These are phyloP conservation scores for Salix koriyanagi DNA, from an alignment of 345 rosid species.

Conservation along the genomic window DNA sequence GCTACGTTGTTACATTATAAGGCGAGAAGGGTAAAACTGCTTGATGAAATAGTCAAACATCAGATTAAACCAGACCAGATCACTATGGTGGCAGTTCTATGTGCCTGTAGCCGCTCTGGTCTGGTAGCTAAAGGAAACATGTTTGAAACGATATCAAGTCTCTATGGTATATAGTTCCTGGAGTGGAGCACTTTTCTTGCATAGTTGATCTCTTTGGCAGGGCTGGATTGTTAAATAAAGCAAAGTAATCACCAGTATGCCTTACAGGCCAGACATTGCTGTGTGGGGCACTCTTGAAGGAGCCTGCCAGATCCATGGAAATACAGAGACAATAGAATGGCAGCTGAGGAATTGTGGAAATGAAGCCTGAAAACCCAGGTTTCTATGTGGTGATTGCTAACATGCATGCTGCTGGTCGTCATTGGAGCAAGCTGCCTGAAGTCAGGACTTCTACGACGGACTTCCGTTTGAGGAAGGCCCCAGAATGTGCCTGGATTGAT, in stretches of 20 bases:
- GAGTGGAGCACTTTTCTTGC: conserved; percentile 61
- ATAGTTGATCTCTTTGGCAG: conserved; percentile 79
- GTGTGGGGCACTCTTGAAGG: conserved; percentile 68
- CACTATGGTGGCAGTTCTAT: conserved; percentile 69
- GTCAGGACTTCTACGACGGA: conserved; percentile 69
- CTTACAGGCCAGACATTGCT: conserved; percentile 46
- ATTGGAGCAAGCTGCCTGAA: conserved; percentile 40
- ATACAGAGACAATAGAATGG: conserved; percentile 62
- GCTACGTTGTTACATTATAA: conserved; percentile 62
- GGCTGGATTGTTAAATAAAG: conserved; percentile 57
- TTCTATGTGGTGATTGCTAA: conserved; percentile 67
- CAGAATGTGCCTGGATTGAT: conserved; percentile 73
- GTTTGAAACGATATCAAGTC: conserved; percentile 42
- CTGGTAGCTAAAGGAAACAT: conserved; percentile 50
- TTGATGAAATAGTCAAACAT: conserved; percentile 46
- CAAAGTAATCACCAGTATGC: conserved; percentile 56
- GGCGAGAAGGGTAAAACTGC: conserved; percentile 42
- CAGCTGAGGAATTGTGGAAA: conserved; percentile 57
- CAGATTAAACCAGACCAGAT: conserved; percentile 63
- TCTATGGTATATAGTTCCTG: conserved; percentile 42
- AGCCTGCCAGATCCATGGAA: conserved; percentile 57
- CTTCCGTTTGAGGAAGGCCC: conserved; percentile 59
- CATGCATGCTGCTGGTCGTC: conserved; percentile 39
- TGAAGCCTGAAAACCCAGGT: conserved; percentile 58
- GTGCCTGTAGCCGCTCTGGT: conserved; percentile 79